Evolutionary conservation across 768 basidiomycete genomes (phyloP), one percentile per base, ranked within the genome.

Genomic region (Rhizopogon salebrosus): DNA sequence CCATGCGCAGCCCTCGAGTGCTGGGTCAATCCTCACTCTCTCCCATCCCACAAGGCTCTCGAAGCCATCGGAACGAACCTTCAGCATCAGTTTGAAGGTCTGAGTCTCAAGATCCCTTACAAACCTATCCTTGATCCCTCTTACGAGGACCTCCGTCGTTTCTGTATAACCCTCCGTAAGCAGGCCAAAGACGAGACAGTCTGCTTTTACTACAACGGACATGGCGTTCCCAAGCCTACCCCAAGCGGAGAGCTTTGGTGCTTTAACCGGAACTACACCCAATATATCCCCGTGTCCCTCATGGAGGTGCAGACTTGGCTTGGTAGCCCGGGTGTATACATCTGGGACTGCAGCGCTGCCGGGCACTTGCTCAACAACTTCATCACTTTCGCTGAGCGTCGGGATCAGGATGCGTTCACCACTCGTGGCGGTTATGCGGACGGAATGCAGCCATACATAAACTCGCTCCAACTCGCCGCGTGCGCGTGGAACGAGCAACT

Each of bases 281-380:
- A 99, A 69, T 99, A 99, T 64, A 98, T 98, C 54, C 97, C 97
- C 0, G 89, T 98, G 10, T 94, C 92, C 16, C 75, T 99, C 39
- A 87, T 87, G 67, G 97, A 99, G 60, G 77, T 99, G 14, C 95
- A 98, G 66, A 81, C 76, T 18, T 98, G 94, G 92, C 73, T 98
- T 4, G 93, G 92, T 6, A 90, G 92, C 1, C 97, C 97, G 1
- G 92, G 90, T 27, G 92, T 98, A 26, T 98, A 95, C 67, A 92
- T 99, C 50, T 99, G 97, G 97, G 97, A 99, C 65, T 98, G 95
- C 67, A 95, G 93, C 2, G 91, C 92, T n/a, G 95, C 97, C 2
- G 97, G 97, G 1, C 84, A 98, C 69, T 83, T 98, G 39, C 74
- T 98, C 27, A 79, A 81, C 49, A 98, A 97, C 70, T 97, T 95